Percentiles rank a stretch among this genome's conserved stretches.
Conservation (phyloP, 441 rosid species). For the Brassica balearica region DNA sequence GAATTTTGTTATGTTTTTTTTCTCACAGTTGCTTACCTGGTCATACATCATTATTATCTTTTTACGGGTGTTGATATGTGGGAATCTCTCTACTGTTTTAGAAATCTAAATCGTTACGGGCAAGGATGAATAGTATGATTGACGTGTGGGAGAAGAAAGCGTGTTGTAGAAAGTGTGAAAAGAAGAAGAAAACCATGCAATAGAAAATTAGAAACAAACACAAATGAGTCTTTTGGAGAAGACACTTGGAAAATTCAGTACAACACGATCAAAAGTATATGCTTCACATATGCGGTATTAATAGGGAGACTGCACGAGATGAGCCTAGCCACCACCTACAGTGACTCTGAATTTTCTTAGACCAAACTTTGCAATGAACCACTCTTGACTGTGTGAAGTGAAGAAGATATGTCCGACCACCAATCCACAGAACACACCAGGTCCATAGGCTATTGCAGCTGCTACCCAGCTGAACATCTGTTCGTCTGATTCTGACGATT, state of each 20-base stretch:
- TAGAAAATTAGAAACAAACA: not conserved
- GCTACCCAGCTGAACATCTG: conserved; percentile 1
- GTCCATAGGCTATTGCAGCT: conserved; percentile 28
- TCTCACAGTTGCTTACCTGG: not conserved
- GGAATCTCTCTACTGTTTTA: not conserved
- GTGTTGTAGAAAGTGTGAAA: not conserved
- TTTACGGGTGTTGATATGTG: not conserved
- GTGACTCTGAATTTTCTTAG: not conserved
- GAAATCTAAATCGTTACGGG: not conserved
- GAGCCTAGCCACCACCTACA: not conserved
- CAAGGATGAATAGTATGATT: not conserved
- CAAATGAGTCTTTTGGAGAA: not conserved
- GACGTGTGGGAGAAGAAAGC: not conserved
- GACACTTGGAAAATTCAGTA: not conserved
- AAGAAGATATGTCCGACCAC: not conserved
- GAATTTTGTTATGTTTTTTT: not conserved
- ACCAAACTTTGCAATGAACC: not conserved
- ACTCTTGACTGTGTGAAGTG: not conserved
- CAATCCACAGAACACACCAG: conserved; percentile 16
- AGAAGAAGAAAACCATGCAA: not conserved
- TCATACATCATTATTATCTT: not conserved
- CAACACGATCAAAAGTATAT: not conserved
- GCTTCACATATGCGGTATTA: not conserved
- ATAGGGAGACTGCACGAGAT: not conserved
- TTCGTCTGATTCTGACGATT: not conserved